Percentiles rank a stretch among this genome's conserved stretches.
phyloP scores from a whole-genome alignment of 768 basidiomycete species.

The Russula virescens region DNA sequence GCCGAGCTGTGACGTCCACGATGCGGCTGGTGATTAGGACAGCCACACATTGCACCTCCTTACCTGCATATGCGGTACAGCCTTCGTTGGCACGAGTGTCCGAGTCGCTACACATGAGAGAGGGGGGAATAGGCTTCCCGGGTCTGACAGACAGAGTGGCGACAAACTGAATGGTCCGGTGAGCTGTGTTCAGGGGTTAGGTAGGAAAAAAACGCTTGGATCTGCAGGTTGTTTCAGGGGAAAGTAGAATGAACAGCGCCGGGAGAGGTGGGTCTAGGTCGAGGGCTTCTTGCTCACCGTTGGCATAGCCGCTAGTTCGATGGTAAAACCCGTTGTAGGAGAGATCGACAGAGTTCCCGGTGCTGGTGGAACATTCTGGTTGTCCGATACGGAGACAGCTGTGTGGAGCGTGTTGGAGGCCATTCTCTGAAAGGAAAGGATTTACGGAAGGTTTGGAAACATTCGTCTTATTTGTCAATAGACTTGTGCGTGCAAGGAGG shows the following conservation, averaged over 20 bases:
- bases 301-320: no score
- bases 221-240: constrained; percentile 3
- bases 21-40: background rate
- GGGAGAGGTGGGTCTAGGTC: background rate
- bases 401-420: background rate
- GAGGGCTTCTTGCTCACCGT: background rate
- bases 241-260: no score
- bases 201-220: background rate
- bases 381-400: background rate
- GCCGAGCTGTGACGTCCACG: background rate
- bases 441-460: background rate
- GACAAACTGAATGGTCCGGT: background rate
- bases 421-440: background rate
- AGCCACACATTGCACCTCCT: background rate
- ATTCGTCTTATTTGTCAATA: background rate
- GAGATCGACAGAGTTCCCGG: background rate
- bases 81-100: background rate
- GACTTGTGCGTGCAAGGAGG: background rate
- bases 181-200: background rate
- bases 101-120: background rate
- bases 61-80: no score
- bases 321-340: background rate
- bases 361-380: background rate
- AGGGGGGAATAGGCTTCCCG: background rate
- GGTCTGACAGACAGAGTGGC: background rate